Evolutionary conservation across 768 basidiomycete genomes (phyloP).

Genomic region (Melanogaster broomeanus): DNA sequence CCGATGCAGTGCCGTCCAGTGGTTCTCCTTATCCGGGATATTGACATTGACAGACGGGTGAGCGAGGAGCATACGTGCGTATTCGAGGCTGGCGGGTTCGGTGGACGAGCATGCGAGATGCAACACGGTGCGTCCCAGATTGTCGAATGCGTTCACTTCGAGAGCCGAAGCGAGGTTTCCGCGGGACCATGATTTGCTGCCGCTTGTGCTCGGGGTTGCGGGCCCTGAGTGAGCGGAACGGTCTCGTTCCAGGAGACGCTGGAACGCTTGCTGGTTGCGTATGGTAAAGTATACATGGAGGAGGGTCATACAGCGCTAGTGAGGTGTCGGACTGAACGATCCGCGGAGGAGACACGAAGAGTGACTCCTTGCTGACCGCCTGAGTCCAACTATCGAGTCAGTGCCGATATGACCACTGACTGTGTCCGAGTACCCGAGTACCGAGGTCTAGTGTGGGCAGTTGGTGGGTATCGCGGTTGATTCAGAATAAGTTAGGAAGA

Average conservation of each 20-base stretch:
- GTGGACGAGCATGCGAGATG: conserved; percentile 75
- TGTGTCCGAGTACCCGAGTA: not conserved
- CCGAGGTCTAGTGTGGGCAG: not conserved
- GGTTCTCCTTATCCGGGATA: conserved; percentile 75
- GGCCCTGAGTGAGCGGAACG: conserved; percentile 34
- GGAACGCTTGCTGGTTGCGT: conserved; percentile 74
- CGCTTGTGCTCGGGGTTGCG: conserved; percentile 43
- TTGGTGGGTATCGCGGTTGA: not conserved
- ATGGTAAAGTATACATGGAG: conserved; percentile 78
- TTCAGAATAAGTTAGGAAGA: conserved; percentile 1
- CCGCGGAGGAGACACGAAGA: conserved; percentile 22
- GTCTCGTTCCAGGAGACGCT: conserved; percentile 64
- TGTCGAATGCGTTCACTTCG: conserved; percentile 75
- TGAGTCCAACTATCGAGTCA: conserved; percentile 17
- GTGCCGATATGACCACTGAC: conserved; percentile 15
- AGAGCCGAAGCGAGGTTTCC: conserved; percentile 37
- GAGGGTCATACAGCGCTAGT: conserved; percentile 61
- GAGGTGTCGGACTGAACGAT: conserved; percentile 14
- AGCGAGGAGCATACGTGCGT: conserved; percentile 71
- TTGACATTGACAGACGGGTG: conserved; percentile 82
- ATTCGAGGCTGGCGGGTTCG: conserved; percentile 69
- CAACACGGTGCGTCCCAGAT: conserved; percentile 73
- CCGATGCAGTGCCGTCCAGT: conserved; percentile 90
- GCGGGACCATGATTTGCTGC: conserved; percentile 59
- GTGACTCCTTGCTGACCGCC: conserved; percentile 27